phyloP scores from a whole-genome alignment of 768 basidiomycete genomes.

The Rhizopogon salebrosus region DNA sequence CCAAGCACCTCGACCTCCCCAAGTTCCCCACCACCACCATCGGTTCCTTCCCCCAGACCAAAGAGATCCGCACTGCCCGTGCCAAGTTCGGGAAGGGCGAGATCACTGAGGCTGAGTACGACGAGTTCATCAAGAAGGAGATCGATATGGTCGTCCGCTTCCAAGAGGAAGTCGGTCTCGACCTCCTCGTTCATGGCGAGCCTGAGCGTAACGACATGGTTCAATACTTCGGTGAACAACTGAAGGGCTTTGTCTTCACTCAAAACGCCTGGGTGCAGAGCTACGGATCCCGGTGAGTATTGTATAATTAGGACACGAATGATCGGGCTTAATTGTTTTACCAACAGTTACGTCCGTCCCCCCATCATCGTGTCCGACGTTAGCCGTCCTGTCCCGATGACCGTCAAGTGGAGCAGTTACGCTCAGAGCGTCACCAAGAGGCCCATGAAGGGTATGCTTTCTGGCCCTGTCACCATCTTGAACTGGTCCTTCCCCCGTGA shows the following conservation, averaged over 20 bases:
- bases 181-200: slow-evolving; percentile 97
- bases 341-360: slow-evolving; percentile 83
- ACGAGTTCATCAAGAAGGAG: slow-evolving; percentile 98
- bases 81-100: slow-evolving; percentile 92
- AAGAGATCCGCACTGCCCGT: slow-evolving; percentile 96
- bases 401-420: slow-evolving; percentile 94
- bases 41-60: slow-evolving; percentile 99
- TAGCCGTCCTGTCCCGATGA: slow-evolving; percentile 88
- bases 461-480: slow-evolving; percentile 96
- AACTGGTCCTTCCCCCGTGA: slow-evolving; percentile 99
- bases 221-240: slow-evolving; percentile 97
- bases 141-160: slow-evolving; percentile 89
- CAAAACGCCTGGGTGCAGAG: slow-evolving; percentile 99
- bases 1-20: slow-evolving; percentile 84
- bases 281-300: slow-evolving; percentile 89
- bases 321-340: slow-evolving; percentile 6
- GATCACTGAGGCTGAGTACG: slow-evolving; percentile 81
- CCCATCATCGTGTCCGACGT: slow-evolving; percentile 98
- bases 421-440: slow-evolving; percentile 90
- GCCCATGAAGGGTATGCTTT: slow-evolving; percentile 99
- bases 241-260: slow-evolving; percentile 95
- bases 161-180: slow-evolving; percentile 96
- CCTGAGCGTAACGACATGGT: slow-evolving; percentile 99
- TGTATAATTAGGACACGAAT: neutral
- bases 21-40: slow-evolving; percentile 99